Conservation (phyloP, 163 green algal species). For the Trebouxia gelatinosa region DNA sequence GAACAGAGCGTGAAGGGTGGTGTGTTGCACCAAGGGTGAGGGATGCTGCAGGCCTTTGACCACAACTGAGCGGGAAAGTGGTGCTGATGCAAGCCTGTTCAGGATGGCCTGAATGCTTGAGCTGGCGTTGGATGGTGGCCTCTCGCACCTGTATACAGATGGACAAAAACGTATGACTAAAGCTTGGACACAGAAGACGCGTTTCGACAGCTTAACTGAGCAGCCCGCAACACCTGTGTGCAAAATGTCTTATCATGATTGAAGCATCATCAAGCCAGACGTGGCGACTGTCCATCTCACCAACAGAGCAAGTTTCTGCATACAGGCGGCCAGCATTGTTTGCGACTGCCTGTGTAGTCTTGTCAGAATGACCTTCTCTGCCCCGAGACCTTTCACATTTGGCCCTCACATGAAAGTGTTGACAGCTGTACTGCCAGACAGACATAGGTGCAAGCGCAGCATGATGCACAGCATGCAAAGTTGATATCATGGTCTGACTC, state of each 20-base stretch:
- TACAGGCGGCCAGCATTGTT: no score
- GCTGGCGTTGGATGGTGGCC: not conserved
- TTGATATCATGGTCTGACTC: not conserved
- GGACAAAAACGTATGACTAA: not conserved
- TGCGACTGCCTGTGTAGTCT: no score
- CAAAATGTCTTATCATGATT: no score
- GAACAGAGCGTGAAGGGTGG: not conserved
- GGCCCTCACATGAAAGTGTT: no score
- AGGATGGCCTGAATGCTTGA: not conserved
- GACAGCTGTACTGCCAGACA: not conserved
- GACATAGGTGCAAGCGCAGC: not conserved
- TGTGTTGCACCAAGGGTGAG: conserved; percentile 4
- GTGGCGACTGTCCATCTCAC: no score
- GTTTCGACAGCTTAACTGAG: no score
- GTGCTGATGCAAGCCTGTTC: not conserved
- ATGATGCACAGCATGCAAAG: not conserved
- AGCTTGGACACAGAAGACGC: no score
- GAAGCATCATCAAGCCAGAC: no score
- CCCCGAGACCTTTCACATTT: no score
- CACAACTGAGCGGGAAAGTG: not conserved
- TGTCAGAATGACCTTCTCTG: no score
- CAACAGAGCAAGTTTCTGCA: no score
- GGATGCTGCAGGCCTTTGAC: conserved; percentile 11
- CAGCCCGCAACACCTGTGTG: no score
- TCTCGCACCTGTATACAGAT: not conserved